Evolutionary conservation across 495 filamentous ascomycete genomes (phyloP).

Genomic region (Trichoderma erinaceum): DNA sequence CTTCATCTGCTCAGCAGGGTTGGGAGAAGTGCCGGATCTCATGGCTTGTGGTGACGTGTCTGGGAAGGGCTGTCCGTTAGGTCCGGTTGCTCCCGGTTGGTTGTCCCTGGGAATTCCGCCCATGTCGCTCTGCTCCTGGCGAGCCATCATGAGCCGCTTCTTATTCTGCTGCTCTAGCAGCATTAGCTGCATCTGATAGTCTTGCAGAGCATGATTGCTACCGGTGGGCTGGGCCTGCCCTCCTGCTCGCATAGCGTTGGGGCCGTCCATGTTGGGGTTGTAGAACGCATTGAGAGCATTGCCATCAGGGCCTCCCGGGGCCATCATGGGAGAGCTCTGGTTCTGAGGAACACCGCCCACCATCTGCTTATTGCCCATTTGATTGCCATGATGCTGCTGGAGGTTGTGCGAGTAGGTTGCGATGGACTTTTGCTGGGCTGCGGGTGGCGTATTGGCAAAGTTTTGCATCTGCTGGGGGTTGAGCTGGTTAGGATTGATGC

Average conservation of each 20-base stretch:
- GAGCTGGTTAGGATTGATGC: conserved; percentile 67
- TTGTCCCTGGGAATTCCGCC: conserved; percentile 46
- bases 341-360: conserved; percentile 45
- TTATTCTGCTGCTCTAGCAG: conserved; percentile 98
- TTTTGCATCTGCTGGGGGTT: conserved; percentile 71
- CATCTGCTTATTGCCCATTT: conserved; percentile 64
- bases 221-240: conserved; percentile 40
- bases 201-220: conserved; percentile 91
- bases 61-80: conserved; percentile 49
- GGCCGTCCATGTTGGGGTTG: conserved; percentile 40
- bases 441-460: conserved; percentile 54
- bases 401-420: conserved; percentile 81
- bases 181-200: conserved; percentile 99
- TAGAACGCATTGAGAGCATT: conserved; percentile 63
- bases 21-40: conserved; percentile 79
- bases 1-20: conserved; percentile 84
- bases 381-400: conserved; percentile 70
- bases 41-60: conserved; percentile 78
- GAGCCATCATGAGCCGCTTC: conserved; percentile 91
- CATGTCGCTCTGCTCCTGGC: conserved; percentile 87
- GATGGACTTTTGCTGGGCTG: conserved; percentile 69
- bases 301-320: conserved; percentile 56
- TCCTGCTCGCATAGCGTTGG: conserved; percentile 51
- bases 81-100: conserved; percentile 46
- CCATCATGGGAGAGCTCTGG: conserved; percentile 78